phyloP scores from a whole-genome alignment of 129 eudicot genomes.

The Mikania micrantha region DNA sequence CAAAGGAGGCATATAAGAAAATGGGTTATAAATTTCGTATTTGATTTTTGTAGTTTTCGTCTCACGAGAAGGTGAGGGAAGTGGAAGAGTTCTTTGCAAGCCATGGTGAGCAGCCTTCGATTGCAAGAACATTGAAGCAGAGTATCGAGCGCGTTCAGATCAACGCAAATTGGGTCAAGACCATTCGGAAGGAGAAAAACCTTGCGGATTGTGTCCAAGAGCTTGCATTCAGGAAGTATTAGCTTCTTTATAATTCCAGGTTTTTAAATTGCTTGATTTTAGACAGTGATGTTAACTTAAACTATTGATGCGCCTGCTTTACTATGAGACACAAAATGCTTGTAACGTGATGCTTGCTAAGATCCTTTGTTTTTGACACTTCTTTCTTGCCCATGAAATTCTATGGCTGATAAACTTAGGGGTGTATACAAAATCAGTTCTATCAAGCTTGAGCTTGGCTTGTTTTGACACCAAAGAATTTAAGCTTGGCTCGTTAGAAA shows the following conservation, averaged over 20 bases:
- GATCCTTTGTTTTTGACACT: background rate
- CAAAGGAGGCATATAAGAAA: too few species aligned
- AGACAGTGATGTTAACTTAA: background rate
- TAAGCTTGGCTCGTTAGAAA: too few species aligned
- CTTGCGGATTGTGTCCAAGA: conserved; percentile 65
- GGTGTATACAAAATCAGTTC: too few species aligned
- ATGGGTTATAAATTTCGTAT: background rate
- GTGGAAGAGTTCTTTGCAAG: conserved; percentile 69
- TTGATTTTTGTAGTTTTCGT: conserved; percentile 52
- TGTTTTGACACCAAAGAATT: too few species aligned
- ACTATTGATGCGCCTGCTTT: background rate
- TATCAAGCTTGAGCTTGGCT: too few species aligned
- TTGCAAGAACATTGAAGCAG: conserved; percentile 89
- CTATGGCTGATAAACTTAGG: background rate
- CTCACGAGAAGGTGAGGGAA: conserved; percentile 74
- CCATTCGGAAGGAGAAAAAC: conserved; percentile 55
- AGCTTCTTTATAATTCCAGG: background rate
- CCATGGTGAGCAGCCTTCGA: conserved; percentile 65
- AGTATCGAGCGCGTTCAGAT: conserved; percentile 79
- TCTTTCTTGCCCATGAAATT: background rate
- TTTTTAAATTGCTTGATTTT: conserved; percentile 4
- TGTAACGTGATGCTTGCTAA: background rate
- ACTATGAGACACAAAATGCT: background rate
- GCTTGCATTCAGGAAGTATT: conserved; percentile 80
- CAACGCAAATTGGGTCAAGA: conserved; percentile 76